Percentiles rank a stretch among this genome's conserved stretches.
Conservation (phyloP, 305 asterid species). For the Fraxinus velutina region DNA sequence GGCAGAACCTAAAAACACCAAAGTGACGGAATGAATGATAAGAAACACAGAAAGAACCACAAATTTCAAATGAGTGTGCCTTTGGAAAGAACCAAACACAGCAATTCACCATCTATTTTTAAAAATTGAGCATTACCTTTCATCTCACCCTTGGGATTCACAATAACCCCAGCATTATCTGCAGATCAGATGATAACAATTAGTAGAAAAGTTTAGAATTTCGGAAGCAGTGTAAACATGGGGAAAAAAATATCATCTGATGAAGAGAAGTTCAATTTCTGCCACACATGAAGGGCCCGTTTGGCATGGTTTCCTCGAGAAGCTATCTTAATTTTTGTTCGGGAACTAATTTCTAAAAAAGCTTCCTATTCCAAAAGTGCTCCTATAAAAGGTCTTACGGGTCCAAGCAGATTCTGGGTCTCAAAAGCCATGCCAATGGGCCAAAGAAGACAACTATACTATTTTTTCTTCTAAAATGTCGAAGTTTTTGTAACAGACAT, state of each 20-base stretch:
- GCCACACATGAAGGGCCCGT: neutral
- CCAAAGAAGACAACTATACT: neutral
- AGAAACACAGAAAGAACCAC: neutral
- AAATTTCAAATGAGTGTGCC: neutral
- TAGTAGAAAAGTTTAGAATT: neutral
- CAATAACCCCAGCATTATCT: slow-evolving; percentile 74
- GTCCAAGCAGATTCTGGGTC: neutral
- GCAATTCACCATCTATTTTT: neutral
- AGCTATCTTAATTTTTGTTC: neutral
- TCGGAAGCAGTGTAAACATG: neutral
- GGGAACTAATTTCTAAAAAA: neutral
- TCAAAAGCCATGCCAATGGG: neutral
- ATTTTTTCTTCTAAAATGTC: neutral
- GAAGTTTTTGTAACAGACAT: neutral
- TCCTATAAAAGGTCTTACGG: neutral
- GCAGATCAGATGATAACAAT: neutral
- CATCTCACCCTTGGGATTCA: slow-evolving; percentile 71
- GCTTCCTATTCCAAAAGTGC: neutral
- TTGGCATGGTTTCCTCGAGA: neutral
- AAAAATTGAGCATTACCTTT: slow-evolving; percentile 37
- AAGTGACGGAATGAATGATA: neutral
- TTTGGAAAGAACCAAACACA: neutral
- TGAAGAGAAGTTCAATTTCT: neutral
- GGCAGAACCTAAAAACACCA: slow-evolving; percentile 43
- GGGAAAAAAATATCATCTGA: neutral